Evolutionary conservation across 2,329 filamentous ascomycete species (phyloP).

Genomic region (Trichophaea hybrida): DNA sequence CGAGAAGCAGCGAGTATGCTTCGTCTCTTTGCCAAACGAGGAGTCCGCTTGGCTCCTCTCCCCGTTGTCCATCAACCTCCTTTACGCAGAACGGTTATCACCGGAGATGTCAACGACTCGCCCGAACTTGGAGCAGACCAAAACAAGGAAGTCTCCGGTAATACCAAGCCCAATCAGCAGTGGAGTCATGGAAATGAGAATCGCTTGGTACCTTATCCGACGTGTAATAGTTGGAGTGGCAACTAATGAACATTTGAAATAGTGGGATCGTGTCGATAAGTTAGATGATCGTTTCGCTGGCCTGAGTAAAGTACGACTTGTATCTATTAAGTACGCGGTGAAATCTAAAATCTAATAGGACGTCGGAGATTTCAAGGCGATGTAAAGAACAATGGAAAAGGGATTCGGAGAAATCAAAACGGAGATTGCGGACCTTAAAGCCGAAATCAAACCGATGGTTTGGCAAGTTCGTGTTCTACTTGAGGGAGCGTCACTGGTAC

Average conservation of each 20-base stretch:
- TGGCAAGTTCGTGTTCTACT: constrained; percentile 11
- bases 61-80: constrained; percentile 5
- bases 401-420: constrained; percentile 9
- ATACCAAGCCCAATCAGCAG: constrained; percentile 6
- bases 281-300: constrained; percentile 7
- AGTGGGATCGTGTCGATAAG: constrained; percentile 10
- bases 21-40: constrained; percentile 12
- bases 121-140: not conserved
- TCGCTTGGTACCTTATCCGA: constrained; percentile 9
- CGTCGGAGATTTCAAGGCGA: constrained; percentile 9
- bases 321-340: constrained; percentile 7
- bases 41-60: constrained; percentile 12
- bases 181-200: constrained; percentile 3
- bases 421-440: constrained; percentile 8
- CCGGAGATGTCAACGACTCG: not conserved
- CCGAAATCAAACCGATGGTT: constrained; percentile 5
- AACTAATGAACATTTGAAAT: constrained; percentile 10
- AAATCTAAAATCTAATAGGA: constrained; percentile 4
- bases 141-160: constrained; percentile 6
- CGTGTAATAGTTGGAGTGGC: constrained; percentile 5
- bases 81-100: not conserved
- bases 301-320: constrained; percentile 4
- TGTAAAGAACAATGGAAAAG: constrained; percentile 8
- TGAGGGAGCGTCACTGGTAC: constrained; percentile 6
- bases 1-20: constrained; percentile 8